Evolutionary conservation across 768 basidiomycete genomes (phyloP).

Genomic region (Pisolithus marmoratus): DNA sequence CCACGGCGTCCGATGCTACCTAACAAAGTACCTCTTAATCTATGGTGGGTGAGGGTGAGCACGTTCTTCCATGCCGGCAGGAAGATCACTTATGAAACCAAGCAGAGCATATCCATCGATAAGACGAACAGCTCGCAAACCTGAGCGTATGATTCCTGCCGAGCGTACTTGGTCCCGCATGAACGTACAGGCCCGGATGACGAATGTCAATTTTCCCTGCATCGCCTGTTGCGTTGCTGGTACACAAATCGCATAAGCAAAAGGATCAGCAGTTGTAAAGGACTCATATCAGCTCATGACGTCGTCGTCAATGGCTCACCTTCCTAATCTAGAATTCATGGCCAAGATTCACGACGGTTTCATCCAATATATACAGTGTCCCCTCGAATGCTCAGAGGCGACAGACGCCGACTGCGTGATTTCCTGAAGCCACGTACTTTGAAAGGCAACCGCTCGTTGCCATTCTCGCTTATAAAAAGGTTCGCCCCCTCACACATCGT

Average conservation of each 20-base stretch:
- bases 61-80: constrained; percentile 1
- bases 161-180: too few species aligned
- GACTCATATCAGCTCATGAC: constrained; percentile 11
- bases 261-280: neutral
- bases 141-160: too few species aligned
- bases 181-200: too few species aligned
- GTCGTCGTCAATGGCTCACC: constrained; percentile 16
- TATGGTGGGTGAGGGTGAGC: neutral
- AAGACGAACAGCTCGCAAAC: neutral
- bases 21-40: neutral
- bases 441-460: constrained; percentile 2
- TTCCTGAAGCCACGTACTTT: neutral
- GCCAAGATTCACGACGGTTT: constrained; percentile 7
- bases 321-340: constrained; percentile 23
- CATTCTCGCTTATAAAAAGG: constrained; percentile 7
- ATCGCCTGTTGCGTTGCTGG: too few species aligned
- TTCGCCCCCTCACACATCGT: constrained; percentile 2
- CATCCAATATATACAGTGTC: constrained; percentile 19
- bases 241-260: too few species aligned
- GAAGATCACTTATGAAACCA: neutral
- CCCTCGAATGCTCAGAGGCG: neutral
- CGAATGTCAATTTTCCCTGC: neutral
- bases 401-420: neutral
- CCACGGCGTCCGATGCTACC: neutral
- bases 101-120: constrained; percentile 6